Evolutionary conservation across 2,329 filamentous ascomycete species (phyloP).

Genomic region (Sphaerostilbella broomeana): DNA sequence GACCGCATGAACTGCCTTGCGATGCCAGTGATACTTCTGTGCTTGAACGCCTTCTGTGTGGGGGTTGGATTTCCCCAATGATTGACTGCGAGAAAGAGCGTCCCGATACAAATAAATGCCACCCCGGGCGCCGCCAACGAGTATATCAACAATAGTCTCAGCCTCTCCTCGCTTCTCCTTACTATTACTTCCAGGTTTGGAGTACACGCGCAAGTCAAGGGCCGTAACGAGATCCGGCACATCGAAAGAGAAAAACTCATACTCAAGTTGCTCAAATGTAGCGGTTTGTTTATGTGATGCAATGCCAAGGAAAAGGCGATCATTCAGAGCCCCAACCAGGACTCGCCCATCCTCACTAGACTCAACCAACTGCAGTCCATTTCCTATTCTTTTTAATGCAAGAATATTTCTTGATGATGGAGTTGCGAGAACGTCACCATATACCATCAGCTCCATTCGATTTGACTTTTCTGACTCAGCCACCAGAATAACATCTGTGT

Average conservation of each 20-base stretch:
- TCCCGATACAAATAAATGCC: slow-evolving; percentile 78
- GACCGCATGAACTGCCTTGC: slow-evolving; percentile 71
- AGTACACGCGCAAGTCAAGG: slow-evolving; percentile 52
- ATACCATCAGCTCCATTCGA: slow-evolving; percentile 38
- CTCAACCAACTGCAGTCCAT: slow-evolving; percentile 37
- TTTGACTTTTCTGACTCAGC: slow-evolving; percentile 35
- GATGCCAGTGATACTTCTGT: slow-evolving; percentile 84
- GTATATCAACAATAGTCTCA: slow-evolving; percentile 57
- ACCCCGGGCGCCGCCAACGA: slow-evolving; percentile 69
- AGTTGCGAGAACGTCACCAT: slow-evolving; percentile 28
- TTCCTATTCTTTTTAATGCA: slow-evolving; percentile 29
- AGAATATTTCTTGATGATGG: slow-evolving; percentile 31
- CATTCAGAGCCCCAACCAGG: slow-evolving; percentile 39
- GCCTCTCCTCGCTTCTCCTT: slow-evolving; percentile 23
- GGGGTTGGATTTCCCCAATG: slow-evolving; percentile 31
- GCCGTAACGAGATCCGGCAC: slow-evolving; percentile 58
- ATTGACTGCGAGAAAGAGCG: slow-evolving; percentile 53
- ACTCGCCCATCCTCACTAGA: slow-evolving; percentile 49
- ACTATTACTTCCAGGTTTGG: slow-evolving; percentile 9
- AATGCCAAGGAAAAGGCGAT: slow-evolving; percentile 31
- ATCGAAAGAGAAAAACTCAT: slow-evolving; percentile 53
- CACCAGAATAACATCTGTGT: slow-evolving; percentile 41
- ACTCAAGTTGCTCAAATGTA: slow-evolving; percentile 30
- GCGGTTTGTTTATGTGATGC: slow-evolving; percentile 18
- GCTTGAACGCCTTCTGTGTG: slow-evolving; percentile 46